Percentiles rank a stretch among this genome's conserved stretches.
These are phyloP conservation scores for Balakata baccata DNA, from an alignment of 345 rosid species.

Conservation along the genomic window DNA sequence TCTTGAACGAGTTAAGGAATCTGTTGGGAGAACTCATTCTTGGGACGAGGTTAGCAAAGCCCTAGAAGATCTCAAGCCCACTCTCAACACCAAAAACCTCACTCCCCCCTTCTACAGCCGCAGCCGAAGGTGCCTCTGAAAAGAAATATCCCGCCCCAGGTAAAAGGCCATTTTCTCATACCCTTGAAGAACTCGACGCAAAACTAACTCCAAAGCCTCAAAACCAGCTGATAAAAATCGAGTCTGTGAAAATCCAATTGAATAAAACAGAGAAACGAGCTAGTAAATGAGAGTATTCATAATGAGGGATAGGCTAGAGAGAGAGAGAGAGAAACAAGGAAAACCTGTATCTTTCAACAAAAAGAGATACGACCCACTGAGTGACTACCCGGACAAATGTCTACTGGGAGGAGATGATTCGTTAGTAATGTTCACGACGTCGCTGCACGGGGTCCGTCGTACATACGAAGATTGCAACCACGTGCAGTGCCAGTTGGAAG, in stretches of 20 bases:
- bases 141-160: constrained; percentile 28
- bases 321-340: constrained; percentile 70
- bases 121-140: background rate
- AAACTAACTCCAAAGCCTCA: constrained; percentile 39
- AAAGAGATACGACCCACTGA: constrained; percentile 60
- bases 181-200: constrained; percentile 71
- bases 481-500: constrained; percentile 49
- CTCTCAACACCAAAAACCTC: no score
- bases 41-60: constrained; percentile 95
- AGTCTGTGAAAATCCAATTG: constrained; percentile 18
- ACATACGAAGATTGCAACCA: constrained; percentile 71
- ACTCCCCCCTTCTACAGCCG: background rate
- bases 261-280: background rate
- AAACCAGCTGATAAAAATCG: constrained; percentile 33
- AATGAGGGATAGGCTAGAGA: constrained; percentile 52
- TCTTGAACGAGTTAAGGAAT: constrained; percentile 54
- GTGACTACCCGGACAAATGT: constrained; percentile 65
- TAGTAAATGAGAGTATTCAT: constrained; percentile 39
- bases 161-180: constrained; percentile 69
- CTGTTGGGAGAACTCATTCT: constrained; percentile 54
- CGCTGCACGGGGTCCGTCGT: constrained; percentile 75
- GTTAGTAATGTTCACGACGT: constrained; percentile 79
- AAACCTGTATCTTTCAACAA: constrained; percentile 37
- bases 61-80: constrained; percentile 53
- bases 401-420: constrained; percentile 69